Base-by-base conservation (phyloP, 768 basidiomycete species). In the Boletus rubescentipes region DNA sequence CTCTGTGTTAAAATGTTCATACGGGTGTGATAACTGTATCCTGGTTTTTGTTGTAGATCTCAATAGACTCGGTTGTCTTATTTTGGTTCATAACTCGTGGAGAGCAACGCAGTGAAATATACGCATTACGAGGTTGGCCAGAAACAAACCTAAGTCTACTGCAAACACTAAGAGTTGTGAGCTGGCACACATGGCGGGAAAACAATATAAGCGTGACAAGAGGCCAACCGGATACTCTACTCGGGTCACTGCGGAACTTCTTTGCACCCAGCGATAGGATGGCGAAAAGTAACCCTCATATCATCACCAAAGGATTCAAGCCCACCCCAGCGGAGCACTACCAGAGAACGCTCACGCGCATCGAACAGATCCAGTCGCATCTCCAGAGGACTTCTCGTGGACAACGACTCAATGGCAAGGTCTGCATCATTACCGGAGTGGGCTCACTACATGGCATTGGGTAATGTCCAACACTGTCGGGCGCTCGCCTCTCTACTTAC, bases 401-500 rank as follows among this genome's bases (percentile, higher is more conserved):
- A 29, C 74, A 72, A 18, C 78, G 84, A 61, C 77, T 95, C 58
- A 78, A 77, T 65, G 84, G 79, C 58, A 95, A 93, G 69, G 90
- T 94, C 23, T 91, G 87, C 62, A 78, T 96, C 51, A 81, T 96
- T 61, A 96, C 94, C 1, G 94, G 94, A 16, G 92, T 87, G 30
- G 88, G 89, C 30, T 93, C 91, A 18, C 66, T 88, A 60, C 86
- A 87, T 66, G 94, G 94, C 16, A 97, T 97, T 55, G 94, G 94
- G 87, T 94, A 72, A 60, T 46, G 51, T 58, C 43, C 36, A 56
- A 45, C 46, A 43, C 59, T 57, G 48, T 46, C 44, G n/a, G 30
- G 21, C 26, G 43, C 38, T 42, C 35, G 41, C 41, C 42, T 35
- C n/a, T 38, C 43, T 34, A 38, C 64, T 68, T 41, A 55, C 51